Evolutionary conservation across 2,329 filamentous ascomycete species (phyloP).

Genomic region (Botrytis paeoniae): DNA sequence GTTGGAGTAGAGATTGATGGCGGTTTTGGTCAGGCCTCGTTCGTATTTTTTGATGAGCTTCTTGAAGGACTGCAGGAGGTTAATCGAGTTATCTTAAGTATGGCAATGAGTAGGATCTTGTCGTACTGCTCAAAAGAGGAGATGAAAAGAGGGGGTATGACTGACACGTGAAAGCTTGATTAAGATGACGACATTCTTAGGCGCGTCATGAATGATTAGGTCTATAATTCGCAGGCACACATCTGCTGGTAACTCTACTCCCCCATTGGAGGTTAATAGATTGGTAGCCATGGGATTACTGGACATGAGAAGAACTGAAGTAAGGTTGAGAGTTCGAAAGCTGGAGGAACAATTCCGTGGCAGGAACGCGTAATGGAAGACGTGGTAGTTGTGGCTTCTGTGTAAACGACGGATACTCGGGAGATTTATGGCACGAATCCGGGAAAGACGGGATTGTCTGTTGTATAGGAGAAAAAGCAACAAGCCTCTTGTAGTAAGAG

Average conservation of each 20-base stretch:
- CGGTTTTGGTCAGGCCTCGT: background rate
- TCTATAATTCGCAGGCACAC: conserved; percentile 15
- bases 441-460: background rate
- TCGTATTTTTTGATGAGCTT: conserved; percentile 12
- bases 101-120: background rate
- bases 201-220: background rate
- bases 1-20: background rate
- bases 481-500: background rate
- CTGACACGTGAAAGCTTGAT: conserved; percentile 16
- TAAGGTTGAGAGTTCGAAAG: background rate
- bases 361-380: background rate
- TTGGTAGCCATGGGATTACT: background rate
- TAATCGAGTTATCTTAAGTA: background rate
- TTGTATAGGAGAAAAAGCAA: background rate
- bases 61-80: conserved; percentile 13
- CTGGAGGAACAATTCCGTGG: background rate
- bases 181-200: background rate
- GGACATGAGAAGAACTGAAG: background rate
- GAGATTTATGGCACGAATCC: background rate
- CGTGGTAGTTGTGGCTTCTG: background rate
- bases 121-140: background rate
- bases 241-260: conserved; percentile 6
- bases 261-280: conserved; percentile 1
- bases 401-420: background rate
- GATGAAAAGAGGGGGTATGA: background rate